Evolutionary conservation across 148 eudicot species (phyloP).

Genomic region (Silene latifolia): DNA sequence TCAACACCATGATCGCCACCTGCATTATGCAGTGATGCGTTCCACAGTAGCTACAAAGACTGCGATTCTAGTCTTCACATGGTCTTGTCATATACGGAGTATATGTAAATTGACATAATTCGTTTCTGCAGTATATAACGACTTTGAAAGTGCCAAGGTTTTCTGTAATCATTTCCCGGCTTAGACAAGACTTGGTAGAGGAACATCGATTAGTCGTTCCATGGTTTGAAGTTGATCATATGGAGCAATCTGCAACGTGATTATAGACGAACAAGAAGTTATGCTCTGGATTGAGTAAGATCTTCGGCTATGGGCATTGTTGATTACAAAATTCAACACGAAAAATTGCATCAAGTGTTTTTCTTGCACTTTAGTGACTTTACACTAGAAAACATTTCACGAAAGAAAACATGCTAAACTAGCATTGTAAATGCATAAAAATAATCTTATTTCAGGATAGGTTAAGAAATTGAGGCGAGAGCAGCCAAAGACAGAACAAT

Average conservation of each 20-base stretch:
- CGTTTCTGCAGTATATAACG: background rate
- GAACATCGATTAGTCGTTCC: conserved; percentile 83
- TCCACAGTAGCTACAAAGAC: background rate
- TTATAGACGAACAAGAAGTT: conserved; percentile 3
- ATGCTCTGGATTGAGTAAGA: background rate
- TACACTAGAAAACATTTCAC: too few species aligned
- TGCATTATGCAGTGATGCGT: background rate
- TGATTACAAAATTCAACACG: too few species aligned
- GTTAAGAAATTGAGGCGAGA: background rate
- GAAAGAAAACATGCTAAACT: too few species aligned
- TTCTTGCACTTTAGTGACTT: too few species aligned
- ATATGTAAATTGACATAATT: too few species aligned
- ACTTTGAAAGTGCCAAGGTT: background rate
- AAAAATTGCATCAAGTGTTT: too few species aligned
- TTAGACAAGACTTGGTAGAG: conserved; percentile 46
- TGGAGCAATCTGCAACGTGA: conserved; percentile 78
- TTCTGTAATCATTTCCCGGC: conserved; percentile 13
- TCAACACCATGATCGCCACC: background rate
- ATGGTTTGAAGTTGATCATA: conserved; percentile 92
- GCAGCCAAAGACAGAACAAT: background rate
- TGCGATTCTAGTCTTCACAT: background rate
- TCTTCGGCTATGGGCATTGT: too few species aligned
- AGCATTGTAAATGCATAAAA: background rate
- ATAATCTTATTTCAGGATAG: background rate
- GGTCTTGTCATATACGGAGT: background rate